A percentile compares a stretch with the other conserved stretches of the same genome.
phyloP scores from a whole-genome alignment of 768 basidiomycete genomes.

The Suillus paluster region DNA sequence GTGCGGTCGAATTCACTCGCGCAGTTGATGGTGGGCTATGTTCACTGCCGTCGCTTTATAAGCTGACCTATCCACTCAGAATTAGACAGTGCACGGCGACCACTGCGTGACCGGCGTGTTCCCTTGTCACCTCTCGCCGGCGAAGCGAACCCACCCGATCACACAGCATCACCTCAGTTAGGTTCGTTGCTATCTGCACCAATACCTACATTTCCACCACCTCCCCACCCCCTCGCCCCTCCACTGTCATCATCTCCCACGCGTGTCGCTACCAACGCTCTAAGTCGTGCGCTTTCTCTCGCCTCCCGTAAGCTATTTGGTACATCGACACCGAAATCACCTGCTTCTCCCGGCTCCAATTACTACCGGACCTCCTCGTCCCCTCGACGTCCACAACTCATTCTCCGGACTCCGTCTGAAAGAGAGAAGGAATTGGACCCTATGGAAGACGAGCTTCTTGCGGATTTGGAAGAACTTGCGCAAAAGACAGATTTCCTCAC shows the following conservation, averaged over 20 bases:
- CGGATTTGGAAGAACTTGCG: slow-evolving; percentile 82
- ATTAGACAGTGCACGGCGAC: slow-evolving; percentile 61
- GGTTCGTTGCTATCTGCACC: slow-evolving; percentile 27
- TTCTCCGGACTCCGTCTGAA: slow-evolving; percentile 43
- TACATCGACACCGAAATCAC: slow-evolving; percentile 43
- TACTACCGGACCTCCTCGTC: slow-evolving; percentile 54
- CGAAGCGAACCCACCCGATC: slow-evolving; percentile 45
- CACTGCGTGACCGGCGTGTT: slow-evolving; percentile 58
- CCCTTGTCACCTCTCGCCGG: slow-evolving; percentile 54
- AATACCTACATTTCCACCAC: slow-evolving; percentile 59
- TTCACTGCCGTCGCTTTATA: slow-evolving; percentile 6
- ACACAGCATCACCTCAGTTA: slow-evolving; percentile 28
- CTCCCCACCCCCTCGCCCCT: slow-evolving; percentile 51
- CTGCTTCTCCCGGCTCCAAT: slow-evolving; percentile 39
- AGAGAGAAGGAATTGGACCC: slow-evolving; percentile 55
- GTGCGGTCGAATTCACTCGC: slow-evolving; percentile 90
- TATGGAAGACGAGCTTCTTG: slow-evolving; percentile 84
- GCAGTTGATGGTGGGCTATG: slow-evolving; percentile 80
- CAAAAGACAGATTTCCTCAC: slow-evolving; percentile 96
- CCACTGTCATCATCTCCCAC: slow-evolving; percentile 72
- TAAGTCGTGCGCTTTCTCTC: slow-evolving; percentile 77
- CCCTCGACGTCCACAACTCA: slow-evolving; percentile 59
- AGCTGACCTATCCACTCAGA: slow-evolving; percentile 47
- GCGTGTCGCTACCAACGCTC: slow-evolving; percentile 70
- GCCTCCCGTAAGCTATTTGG: slow-evolving; percentile 86